A percentile compares a stretch with the other conserved stretches of the same genome.
phyloP scores from a whole-genome alignment of 1,284 basidiomycete species.

The Ustilago bromivora region DNA sequence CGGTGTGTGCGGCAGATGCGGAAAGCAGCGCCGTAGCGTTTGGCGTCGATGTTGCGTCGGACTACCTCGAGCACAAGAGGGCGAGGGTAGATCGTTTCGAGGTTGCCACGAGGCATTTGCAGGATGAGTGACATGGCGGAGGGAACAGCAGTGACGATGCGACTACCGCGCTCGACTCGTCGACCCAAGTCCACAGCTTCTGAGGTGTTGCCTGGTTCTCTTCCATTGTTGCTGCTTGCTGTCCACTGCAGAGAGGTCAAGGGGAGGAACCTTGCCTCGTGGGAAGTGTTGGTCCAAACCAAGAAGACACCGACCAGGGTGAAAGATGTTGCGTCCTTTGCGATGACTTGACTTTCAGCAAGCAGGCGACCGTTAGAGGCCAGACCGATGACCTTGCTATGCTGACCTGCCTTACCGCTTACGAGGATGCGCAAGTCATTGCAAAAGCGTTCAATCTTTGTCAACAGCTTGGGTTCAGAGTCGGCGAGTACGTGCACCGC shows the following conservation, averaged over 20 bases:
- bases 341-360: slow-evolving; percentile 72
- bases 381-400: slow-evolving; percentile 74
- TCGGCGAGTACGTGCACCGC: slow-evolving; percentile 15
- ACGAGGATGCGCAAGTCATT: slow-evolving; percentile 32
- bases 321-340: slow-evolving; percentile 82
- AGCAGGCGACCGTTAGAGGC: slow-evolving; percentile 77
- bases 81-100: slow-evolving; percentile 94
- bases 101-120: slow-evolving; percentile 97
- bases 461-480: slow-evolving; percentile 15
- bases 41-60: slow-evolving; percentile 54
- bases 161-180: slow-evolving; percentile 65
- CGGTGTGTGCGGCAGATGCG: slow-evolving; percentile 91
- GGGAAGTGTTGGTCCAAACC: slow-evolving; percentile 86
- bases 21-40: slow-evolving; percentile 84
- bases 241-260: slow-evolving; percentile 69
- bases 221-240: slow-evolving; percentile 1
- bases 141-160: slow-evolving; percentile 64
- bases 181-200: slow-evolving; percentile 56
- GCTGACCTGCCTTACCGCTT: slow-evolving; percentile 7
- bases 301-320: slow-evolving; percentile 82
- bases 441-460: slow-evolving; percentile 46
- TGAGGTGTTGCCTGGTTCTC: slow-evolving; percentile 10
- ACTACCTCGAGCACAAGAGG: slow-evolving; percentile 82
- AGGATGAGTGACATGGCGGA: slow-evolving; percentile 80
- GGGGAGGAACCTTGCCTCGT: slow-evolving; percentile 83